Conservation (phyloP, 2,329 filamentous ascomycete species). For the Hypomyces rosellus region DNA sequence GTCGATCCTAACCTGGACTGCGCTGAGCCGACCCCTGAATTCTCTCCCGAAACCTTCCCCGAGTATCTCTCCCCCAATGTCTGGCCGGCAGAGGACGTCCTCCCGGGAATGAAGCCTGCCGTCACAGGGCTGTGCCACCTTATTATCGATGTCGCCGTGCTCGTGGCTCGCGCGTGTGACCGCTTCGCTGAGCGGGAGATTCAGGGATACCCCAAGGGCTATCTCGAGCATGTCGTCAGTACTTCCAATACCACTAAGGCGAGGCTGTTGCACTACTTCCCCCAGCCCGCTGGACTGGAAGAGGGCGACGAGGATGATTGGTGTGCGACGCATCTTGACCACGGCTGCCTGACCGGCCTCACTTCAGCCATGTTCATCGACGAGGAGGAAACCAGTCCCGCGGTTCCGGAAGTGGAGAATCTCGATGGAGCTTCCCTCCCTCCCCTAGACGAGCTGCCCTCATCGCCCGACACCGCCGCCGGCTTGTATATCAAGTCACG, state of each 20-base stretch:
- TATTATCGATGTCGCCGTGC: slow-evolving; percentile 81
- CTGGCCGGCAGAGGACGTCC: slow-evolving; percentile 64
- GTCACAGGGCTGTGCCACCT: slow-evolving; percentile 72
- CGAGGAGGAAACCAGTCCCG: slow-evolving; percentile 46
- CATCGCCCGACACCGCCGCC: slow-evolving; percentile 74
- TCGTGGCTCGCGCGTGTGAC: slow-evolving; percentile 89
- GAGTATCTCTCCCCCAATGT: slow-evolving; percentile 88
- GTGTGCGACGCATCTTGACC: slow-evolving; percentile 88
- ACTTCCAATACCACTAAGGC: slow-evolving; percentile 87
- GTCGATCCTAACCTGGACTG: slow-evolving; percentile 57
- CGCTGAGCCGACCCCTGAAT: slow-evolving; percentile 52
- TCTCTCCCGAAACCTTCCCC: slow-evolving; percentile 60
- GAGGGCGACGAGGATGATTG: slow-evolving; percentile 69
- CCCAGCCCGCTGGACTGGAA: slow-evolving; percentile 41
- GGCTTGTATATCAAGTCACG: slow-evolving; percentile 94
- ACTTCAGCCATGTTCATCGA: slow-evolving; percentile 97
- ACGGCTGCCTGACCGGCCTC: slow-evolving; percentile 87
- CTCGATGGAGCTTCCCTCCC: slow-evolving; percentile 28
- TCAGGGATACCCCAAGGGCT: slow-evolving; percentile 65
- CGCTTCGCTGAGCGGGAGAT: slow-evolving; percentile 76
- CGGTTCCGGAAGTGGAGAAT: slow-evolving; percentile 23
- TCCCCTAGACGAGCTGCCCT: slow-evolving; percentile 61
- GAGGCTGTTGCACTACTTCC: slow-evolving; percentile 87
- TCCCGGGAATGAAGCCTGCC: slow-evolving; percentile 69
- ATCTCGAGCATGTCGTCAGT: slow-evolving; percentile 80